phyloP scores from a whole-genome alignment of 106 monocot species.

The Hemerocallis citrina region DNA sequence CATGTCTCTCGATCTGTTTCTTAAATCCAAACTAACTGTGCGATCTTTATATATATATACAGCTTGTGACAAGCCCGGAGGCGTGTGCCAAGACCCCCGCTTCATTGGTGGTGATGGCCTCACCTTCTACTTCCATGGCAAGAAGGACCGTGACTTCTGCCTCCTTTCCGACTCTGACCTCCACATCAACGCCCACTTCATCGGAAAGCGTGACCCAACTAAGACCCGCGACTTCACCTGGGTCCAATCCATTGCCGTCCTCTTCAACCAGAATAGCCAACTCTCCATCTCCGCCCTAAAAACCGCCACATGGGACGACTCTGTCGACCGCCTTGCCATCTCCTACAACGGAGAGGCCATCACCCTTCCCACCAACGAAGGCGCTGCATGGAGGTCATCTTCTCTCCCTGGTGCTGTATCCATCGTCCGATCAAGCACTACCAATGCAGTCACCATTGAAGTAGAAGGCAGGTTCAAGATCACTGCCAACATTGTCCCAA shows the following conservation, averaged over 20 bases:
- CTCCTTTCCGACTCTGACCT: conserved; percentile 20
- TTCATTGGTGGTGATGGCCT: conserved; percentile 40
- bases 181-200: conserved; percentile 85
- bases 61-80: conserved; percentile 9
- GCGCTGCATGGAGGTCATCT: conserved; percentile 9
- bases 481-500: too few relatives aligned
- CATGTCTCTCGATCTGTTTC: too few relatives aligned
- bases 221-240: conserved; percentile 12
- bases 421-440: conserved; percentile 8
- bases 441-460: too few relatives aligned
- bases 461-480: too few relatives aligned
- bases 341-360: conserved; percentile 12
- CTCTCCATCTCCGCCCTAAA: conserved; percentile 16
- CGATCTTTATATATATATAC: too few relatives aligned
- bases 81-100: conserved; percentile 23
- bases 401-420: not conserved
- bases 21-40: too few relatives aligned
- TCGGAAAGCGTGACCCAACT: conserved; percentile 26
- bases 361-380: conserved; percentile 8
- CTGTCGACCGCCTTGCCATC: conserved; percentile 15
- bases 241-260: conserved; percentile 27
- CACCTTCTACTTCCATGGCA: conserved; percentile 45
- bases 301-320: conserved; percentile 8
- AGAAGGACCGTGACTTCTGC: conserved; percentile 29
- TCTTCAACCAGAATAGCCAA: conserved; percentile 12